Evolutionary conservation across 805 yeast genomes (phyloP).

Genomic region (Peterozyma toletana): DNA sequence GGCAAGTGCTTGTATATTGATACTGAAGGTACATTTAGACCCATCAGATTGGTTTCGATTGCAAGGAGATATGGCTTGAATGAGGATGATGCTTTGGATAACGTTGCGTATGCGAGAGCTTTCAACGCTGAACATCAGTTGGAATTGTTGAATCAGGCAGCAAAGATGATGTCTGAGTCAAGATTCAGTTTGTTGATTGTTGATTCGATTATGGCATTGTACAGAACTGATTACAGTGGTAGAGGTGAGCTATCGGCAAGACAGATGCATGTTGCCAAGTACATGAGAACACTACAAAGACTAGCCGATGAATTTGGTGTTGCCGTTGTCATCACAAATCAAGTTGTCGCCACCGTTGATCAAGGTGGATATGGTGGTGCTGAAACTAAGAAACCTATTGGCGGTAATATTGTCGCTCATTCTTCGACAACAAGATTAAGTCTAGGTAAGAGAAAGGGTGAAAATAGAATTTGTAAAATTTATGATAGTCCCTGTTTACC

Average conservation of each 20-base stretch:
- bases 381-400: conserved; percentile 97
- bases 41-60: conserved; percentile 80
- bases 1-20: conserved; percentile 95
- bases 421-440: conserved; percentile 90
- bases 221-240: conserved; percentile 91
- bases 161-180: conserved; percentile 93
- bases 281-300: conserved; percentile 84
- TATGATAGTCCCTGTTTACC: conserved; percentile 97
- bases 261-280: conserved; percentile 89
- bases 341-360: conserved; percentile 97
- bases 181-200: conserved; percentile 85
- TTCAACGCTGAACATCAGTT: conserved; percentile 95
- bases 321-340: conserved; percentile 93
- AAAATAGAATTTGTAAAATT: conserved; percentile 88
- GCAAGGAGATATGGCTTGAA: conserved; percentile 88
- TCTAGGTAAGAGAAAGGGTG: conserved; percentile 86
- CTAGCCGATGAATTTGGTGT: conserved; percentile 97
- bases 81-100: conserved; percentile 91
- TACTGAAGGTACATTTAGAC: conserved; percentile 96
- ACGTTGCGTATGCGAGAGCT: conserved; percentile 96
- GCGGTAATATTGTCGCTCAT: conserved; percentile 97
- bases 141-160: conserved; percentile 80
- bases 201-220: conserved; percentile 96
- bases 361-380: conserved; percentile 47
- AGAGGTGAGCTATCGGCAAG: conserved; percentile 94